phyloP scores from a whole-genome alignment of 2,329 filamentous ascomycete species.

The Grosmannia penicillata region DNA sequence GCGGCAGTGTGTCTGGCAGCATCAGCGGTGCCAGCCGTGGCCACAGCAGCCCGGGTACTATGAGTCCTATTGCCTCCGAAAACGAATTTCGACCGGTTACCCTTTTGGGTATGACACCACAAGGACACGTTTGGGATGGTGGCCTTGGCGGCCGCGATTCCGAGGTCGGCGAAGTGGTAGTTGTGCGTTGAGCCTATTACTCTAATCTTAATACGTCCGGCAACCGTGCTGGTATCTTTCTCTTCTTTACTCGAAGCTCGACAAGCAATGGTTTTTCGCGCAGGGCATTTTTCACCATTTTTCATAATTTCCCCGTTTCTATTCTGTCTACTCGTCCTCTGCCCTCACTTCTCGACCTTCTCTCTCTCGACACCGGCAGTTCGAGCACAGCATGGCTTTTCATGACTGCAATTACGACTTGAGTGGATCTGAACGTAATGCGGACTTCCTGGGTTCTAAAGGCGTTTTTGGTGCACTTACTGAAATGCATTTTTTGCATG shows the following conservation, averaged over 20 bases:
- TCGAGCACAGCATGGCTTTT: too few species aligned
- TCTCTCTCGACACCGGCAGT: too few species aligned
- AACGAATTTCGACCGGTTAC: conserved; percentile 19
- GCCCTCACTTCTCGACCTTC: too few species aligned
- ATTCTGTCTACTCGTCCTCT: neutral
- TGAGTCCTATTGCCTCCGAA: conserved; percentile 34
- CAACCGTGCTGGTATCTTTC: neutral
- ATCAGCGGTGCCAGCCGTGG: conserved; percentile 29
- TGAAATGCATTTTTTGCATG: neutral
- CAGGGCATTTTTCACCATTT: neutral
- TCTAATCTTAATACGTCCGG: neutral
- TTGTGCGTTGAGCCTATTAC: conserved; percentile 17
- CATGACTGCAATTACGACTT: neutral
- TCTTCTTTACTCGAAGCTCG: neutral
- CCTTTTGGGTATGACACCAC: conserved; percentile 19
- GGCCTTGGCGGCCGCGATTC: conserved; percentile 21
- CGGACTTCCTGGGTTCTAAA: neutral
- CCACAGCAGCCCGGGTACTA: conserved; percentile 32
- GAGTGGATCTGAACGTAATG: neutral
- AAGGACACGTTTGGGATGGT: conserved; percentile 24
- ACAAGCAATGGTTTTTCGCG: too few species aligned
- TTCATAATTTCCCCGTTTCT: neutral
- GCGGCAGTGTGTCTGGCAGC: conserved; percentile 21
- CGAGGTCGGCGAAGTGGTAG: conserved; percentile 30
- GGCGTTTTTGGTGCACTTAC: neutral